These are phyloP conservation scores for Fusarium nisikadoi DNA, from an alignment of 2,329 filamentous ascomycete species.

Conservation along the genomic window DNA sequence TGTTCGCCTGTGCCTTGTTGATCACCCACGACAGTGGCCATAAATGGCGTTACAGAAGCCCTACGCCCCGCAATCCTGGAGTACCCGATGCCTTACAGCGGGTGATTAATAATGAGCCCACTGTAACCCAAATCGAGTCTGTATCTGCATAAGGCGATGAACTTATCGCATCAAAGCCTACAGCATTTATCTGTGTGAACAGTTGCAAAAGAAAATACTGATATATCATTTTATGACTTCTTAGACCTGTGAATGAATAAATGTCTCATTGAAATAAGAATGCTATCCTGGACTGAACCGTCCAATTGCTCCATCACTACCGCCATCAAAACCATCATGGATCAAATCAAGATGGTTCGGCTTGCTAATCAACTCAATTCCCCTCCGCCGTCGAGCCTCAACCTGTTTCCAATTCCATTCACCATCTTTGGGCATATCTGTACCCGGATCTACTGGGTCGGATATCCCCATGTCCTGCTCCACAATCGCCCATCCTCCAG, in stretches of 20 bases:
- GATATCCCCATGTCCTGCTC: not conserved
- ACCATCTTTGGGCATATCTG: not conserved
- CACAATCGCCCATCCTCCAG: slow-evolving; percentile 1
- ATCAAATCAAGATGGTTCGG: not conserved
- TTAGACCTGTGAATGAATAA: fast-evolving
- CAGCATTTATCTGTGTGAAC: no score
- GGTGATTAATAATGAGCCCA: fast-evolving
- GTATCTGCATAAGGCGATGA: fast-evolving
- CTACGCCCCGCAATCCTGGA: fast-evolving
- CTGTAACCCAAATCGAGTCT: not conserved
- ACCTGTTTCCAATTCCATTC: not conserved
- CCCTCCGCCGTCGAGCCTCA: not conserved
- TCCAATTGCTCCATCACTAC: not conserved
- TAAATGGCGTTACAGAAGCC: not conserved
- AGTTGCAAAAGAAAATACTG: no score
- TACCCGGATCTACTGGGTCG: no score
- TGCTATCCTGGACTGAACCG: not conserved
- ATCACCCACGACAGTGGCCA: no score
- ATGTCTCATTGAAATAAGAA: fast-evolving
- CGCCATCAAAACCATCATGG: not conserved
- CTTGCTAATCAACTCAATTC: not conserved
- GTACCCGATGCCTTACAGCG: fast-evolving
- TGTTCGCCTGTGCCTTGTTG: not conserved
- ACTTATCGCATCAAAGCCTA: no score
- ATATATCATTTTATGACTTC: no score